Evolutionary conservation across 2,329 filamentous ascomycete species (phyloP), one percentile per base, ranked within the genome.

Genomic region (Penicillium sp.): DNA sequence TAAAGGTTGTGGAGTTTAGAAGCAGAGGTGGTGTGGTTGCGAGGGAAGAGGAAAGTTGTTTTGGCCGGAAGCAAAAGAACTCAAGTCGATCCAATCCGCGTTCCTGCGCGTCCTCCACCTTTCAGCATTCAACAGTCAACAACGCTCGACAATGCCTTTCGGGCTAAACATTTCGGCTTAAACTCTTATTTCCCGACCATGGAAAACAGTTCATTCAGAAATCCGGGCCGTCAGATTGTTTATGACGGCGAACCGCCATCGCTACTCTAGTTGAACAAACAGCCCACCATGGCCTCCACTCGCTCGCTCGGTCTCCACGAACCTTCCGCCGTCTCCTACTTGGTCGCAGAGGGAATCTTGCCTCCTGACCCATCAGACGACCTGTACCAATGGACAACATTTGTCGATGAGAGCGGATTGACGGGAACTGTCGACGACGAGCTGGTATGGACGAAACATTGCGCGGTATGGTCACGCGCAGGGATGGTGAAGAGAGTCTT

Each of bases 281-380:
- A 62, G 37, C 61, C 62, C 64, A 76, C 67, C 69, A 99, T 99
- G 96, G 93, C 93, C 67, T 88, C 90, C 72, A 86, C 97, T 77
- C 90, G 87, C 75, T 97, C 93, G 63, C 85, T 97, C 69, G 95
- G 95, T 75, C 83, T 96, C 71, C 93, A 98, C 80, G 88, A 90
- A 78, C 93, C 96, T 59, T 86, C 90, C 60, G 92, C 89, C 63
- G 82, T 98, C 62, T 86, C 86, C 61, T 92, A 95, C 79, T 87
- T 96, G 62, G 84, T 96, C 65, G 83, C 88, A 65, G 93, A 98
- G 75, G 84, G 87, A 57, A 83, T 96, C 42, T 81, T 98, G 2
- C 85, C 88, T 19, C 75, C 83, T 46, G 84, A 95, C 60, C 85
- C 90, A 3, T 77, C 85, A 19, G 75, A 84, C 26, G 81, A 85